Conservation (phyloP, 805 yeast species). For the Wilhelminamyces savonicus region DNA sequence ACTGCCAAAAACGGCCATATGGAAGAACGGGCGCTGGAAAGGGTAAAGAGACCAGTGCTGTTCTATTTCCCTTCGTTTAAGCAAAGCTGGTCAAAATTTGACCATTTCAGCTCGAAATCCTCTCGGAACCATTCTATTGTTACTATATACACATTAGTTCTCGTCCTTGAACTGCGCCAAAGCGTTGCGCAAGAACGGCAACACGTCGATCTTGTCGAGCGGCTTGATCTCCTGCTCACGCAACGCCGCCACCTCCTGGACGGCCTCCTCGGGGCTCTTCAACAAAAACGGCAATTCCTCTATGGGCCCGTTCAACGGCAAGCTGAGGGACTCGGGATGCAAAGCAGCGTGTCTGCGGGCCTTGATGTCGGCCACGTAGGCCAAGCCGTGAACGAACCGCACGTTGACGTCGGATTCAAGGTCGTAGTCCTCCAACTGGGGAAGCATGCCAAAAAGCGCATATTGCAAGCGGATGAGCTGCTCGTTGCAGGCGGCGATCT, state of each 20-base stretch:
- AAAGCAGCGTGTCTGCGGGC: conserved; percentile 30
- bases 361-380: conserved; percentile 64
- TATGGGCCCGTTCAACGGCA: conserved; percentile 33
- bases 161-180: conserved; percentile 12
- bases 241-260: conserved; percentile 41
- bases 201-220: conserved; percentile 34
- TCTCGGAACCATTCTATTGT: too few species aligned
- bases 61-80: too few species aligned
- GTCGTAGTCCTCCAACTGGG: conserved; percentile 50
- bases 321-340: conserved; percentile 15
- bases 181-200: conserved; percentile 32
- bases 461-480: conserved; percentile 72
- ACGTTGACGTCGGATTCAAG: conserved; percentile 47
- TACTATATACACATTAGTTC: conserved; percentile 2
- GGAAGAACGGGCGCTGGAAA: too few species aligned
- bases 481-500: conserved; percentile 56
- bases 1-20: too few species aligned
- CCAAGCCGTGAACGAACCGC: conserved; percentile 56
- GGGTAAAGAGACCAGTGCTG: too few species aligned
- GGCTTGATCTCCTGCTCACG: conserved; percentile 28
- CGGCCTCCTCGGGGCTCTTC: conserved; percentile 30
- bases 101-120: too few species aligned
- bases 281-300: conserved; percentile 39
- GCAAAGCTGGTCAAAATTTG: too few species aligned
- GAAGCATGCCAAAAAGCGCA: conserved; percentile 81